A percentile compares a stretch with the other conserved stretches of the same genome.
Evolutionary conservation across 306 rosid species (phyloP).

Genomic region (Dryas octopetala): DNA sequence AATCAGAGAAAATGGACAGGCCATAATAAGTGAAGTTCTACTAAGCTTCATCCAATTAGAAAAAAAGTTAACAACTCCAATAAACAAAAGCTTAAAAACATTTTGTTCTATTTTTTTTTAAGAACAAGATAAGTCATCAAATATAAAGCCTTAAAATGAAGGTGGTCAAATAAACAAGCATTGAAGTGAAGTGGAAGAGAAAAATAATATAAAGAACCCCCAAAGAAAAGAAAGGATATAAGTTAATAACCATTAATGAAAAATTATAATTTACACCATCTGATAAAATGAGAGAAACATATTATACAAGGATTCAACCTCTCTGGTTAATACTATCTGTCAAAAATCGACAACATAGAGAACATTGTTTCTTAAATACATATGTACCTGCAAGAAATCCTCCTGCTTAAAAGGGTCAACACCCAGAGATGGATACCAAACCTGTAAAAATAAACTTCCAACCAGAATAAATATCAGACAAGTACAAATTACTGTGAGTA

Average conservation of each 20-base stretch:
- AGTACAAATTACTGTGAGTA: constrained; percentile 28
- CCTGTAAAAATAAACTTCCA: constrained; percentile 79
- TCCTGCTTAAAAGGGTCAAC: constrained; percentile 90
- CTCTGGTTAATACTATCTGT: constrained; percentile 20
- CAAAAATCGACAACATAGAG: constrained; percentile 16
- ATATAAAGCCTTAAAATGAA: neutral
- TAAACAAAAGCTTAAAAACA: neutral
- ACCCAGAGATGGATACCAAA: constrained; percentile 98
- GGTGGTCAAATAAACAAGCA: neutral
- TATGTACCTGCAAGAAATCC: constrained; percentile 90
- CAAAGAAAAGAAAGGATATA: constrained; percentile 3
- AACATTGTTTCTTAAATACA: constrained; percentile 23
- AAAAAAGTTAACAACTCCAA: neutral
- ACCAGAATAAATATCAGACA: constrained; percentile 54
- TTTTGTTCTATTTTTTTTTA: neutral
- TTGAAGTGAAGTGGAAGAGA: neutral
- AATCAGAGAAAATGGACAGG: constrained; percentile 25
- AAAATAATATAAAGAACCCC: neutral
- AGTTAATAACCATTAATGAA: constrained; percentile 18
- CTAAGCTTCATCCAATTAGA: constrained; percentile 20
- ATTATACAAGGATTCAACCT: neutral
- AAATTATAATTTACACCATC: neutral
- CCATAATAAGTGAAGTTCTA: constrained; percentile 19
- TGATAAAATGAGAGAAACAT: neutral
- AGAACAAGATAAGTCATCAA: neutral